Percentiles rank a stretch among this genome's conserved stretches.
Conservation (phyloP, 176 grass and related monocot genomes). For the Hsuehochloa calcarea region DNA sequence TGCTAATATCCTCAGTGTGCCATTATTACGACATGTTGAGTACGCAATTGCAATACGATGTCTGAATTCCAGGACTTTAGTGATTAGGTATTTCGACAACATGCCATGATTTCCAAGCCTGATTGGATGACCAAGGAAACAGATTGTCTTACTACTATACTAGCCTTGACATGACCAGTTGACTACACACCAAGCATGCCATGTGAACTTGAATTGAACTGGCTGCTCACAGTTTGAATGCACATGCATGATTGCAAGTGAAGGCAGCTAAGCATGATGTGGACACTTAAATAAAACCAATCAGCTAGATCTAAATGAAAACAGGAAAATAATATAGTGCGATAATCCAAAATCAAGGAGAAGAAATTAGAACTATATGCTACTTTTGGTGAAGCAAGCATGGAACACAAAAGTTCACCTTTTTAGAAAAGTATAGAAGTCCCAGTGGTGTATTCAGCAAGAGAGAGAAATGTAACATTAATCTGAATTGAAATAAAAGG, state of each 20-base stretch:
- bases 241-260: constrained; percentile 16
- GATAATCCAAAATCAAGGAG: neutral
- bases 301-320: constrained; percentile 19
- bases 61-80: neutral
- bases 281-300: neutral
- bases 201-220: constrained; percentile 40
- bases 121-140: neutral
- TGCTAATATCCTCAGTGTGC: neutral
- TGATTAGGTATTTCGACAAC: neutral
- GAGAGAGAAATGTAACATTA: neutral
- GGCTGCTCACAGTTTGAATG: constrained; percentile 6
- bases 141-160: constrained; percentile 8
- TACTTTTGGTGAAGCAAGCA: neutral
- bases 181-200: constrained; percentile 21
- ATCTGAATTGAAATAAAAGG: neutral
- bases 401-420: neutral
- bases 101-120: neutral
- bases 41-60: neutral
- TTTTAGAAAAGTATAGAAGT: neutral
- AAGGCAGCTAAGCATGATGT: constrained; percentile 34
- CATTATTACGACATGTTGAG: neutral
- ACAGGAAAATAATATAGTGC: neutral
- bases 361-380: neutral
- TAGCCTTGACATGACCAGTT: constrained; percentile 19
- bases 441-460: neutral